Base-by-base conservation (phyloP, 768 basidiomycete species). In the Pleurotus tuber-regium region DNA sequence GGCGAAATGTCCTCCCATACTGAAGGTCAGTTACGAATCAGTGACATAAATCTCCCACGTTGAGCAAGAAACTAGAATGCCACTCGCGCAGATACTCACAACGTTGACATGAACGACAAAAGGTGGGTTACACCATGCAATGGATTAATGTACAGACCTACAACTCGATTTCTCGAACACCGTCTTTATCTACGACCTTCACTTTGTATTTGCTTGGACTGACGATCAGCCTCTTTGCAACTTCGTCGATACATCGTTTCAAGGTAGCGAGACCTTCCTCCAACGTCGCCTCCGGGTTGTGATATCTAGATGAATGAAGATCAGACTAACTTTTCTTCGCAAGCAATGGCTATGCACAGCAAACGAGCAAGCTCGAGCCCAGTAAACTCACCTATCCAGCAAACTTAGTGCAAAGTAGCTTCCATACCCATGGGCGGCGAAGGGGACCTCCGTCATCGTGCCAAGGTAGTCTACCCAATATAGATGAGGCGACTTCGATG, bases 401-500 rank as follows among this genome's bases (percentile, higher is more conserved):
- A 96, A 88, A 81, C 87, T 85, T 58, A 98, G 70, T 8, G 85
- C 87, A 68, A 98, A 97, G 71, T 94, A 97, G 51, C 86, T 80
- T 38, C 93, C 97, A 64, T 98, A 94, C 2, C 97, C 97, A 63
- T 98, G 96, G 1, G 93, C 94, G 12, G 85, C 94, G 65, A 94
- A 99, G 0, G 94, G 94, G 10, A 97, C 88, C 50, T 85, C 81
- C 2, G 86, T 80, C 63, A 89, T 78, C 4, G 97, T 96, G 21
- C 97, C 97, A 26, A 97, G 78, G 68, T 96, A 93, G 73, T 99
- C 97, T 54, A 98, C 77, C 94, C 95, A 98, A 74, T 95, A 97
- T 10, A 96, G 76, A 56, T 83, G 82, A 4, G 95, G 92, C 12
- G 73, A 73, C 57, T 80, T 62, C 5, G 79, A 79, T 33, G 89